Evolutionary conservation across 2,329 filamentous ascomycete genomes (phyloP), one percentile per base, ranked within the genome.

Genomic region (Fusarium palustre): DNA sequence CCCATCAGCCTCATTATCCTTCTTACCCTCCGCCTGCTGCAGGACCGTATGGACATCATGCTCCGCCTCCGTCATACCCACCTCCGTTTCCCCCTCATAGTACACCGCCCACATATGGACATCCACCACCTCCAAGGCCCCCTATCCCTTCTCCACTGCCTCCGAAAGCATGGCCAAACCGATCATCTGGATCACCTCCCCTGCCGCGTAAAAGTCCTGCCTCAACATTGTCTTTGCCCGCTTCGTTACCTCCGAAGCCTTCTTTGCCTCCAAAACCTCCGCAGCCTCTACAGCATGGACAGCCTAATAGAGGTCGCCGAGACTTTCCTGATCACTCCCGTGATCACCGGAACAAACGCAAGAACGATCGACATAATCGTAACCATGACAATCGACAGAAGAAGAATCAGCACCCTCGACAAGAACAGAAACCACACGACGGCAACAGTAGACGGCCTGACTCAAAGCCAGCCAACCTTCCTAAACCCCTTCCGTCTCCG

Each of bases 161-260:
- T 38, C 50, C 54, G 30, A 53, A 54, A 41, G 38, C 64, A 41
- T 66, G 67, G 11, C 56, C 62, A 24, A 64, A 60, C 13, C 57
- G 59, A 12, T 20, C 63, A 24, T 66, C 71, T 41, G 65, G 59
- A 38, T 62, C 69, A 33, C 60, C 72, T 30, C 59, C 59, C 45
- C 22, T 52, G 12, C 68, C 64, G 41, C 69, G 70, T 8, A 66
- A 58, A 33, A 75, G 54, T 30, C 46, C 64, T 42, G 43, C 54
- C n/a, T 64, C 69, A 16, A 59, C 66, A 13, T 58, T 69, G 12
- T 59, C 69, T 45, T 25, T 63, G 22, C 59, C 72, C 38, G 72
- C 77, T n/a, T 75, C 73, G 9, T 74, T 79, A 10, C 77, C 77
- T 8, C 76, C 77, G 7, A 79, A 76, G 46, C 78, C 77, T 4